Conservation (phyloP, 208 protist species). For the Crithidia mellificae region DNA sequence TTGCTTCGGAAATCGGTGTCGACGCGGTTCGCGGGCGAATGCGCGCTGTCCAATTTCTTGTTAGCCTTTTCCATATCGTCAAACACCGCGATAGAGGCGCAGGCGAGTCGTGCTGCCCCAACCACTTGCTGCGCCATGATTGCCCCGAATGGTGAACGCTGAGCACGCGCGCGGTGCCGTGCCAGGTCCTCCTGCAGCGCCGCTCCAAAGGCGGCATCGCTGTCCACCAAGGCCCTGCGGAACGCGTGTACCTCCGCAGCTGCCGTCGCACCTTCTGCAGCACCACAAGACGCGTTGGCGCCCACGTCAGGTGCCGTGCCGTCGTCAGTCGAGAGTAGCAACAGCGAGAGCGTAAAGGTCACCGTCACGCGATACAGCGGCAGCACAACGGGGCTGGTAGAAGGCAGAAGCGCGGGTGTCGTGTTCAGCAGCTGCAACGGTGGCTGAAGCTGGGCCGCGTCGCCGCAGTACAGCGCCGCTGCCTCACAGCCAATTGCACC, state of each 20-base stretch:
- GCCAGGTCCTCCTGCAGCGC: slow-evolving; percentile 13
- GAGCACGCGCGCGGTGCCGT: slow-evolving; percentile 6
- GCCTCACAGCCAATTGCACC: slow-evolving; percentile 47
- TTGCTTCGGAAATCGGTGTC: background rate
- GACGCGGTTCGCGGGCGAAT: too few species aligned
- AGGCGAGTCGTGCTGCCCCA: slow-evolving; percentile 12
- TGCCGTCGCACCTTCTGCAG: too few species aligned
- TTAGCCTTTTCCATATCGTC: too few species aligned
- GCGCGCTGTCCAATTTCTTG: too few species aligned
- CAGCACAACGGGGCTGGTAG: background rate
- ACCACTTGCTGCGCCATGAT: slow-evolving; percentile 3
- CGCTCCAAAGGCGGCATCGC: slow-evolving; percentile 1
- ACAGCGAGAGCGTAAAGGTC: background rate
- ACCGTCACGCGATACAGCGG: slow-evolving; percentile 21
- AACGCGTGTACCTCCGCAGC: background rate
- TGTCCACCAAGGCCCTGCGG: slow-evolving; percentile 8
- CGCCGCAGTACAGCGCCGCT: slow-evolving; percentile 40
- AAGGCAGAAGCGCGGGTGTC: background rate
- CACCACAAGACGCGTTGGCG: too few species aligned
- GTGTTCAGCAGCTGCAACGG: background rate
- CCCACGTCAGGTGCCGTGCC: too few species aligned
- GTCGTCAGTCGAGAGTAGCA: too few species aligned
- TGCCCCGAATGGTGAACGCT: slow-evolving; percentile 4
- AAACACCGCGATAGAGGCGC: slow-evolving; percentile 13
- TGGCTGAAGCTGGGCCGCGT: slow-evolving; percentile 10